A percentile compares a stretch with the other conserved stretches of the same genome.
Conservation (phyloP, 495 filamentous ascomycete genomes). For the Mytilinidion resinicola region DNA sequence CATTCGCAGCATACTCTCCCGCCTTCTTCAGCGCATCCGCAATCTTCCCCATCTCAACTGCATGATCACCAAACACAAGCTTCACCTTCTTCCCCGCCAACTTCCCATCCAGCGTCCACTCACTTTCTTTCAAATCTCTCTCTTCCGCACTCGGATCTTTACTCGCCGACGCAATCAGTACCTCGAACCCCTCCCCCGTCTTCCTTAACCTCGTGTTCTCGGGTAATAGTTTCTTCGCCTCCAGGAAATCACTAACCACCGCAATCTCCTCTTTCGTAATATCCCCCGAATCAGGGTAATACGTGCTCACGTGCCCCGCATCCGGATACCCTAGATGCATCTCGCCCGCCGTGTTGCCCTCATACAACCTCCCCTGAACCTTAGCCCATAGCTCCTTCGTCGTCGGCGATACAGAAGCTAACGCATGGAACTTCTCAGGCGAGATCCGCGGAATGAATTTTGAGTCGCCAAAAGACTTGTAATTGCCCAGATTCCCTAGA, state of each 20-base stretch:
- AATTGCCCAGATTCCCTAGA: conserved; percentile 87
- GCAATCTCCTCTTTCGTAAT: conserved; percentile 84
- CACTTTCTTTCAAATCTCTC: conserved; percentile 60
- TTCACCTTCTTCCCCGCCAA: conserved; percentile 65
- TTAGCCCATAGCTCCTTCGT: conserved; percentile 51
- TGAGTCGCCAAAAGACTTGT: conserved; percentile 90
- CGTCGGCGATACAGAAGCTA: conserved; percentile 58
- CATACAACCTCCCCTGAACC: conserved; percentile 68
- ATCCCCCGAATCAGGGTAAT: conserved; percentile 80
- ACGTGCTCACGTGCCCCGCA: conserved; percentile 77
- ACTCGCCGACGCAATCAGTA: conserved; percentile 75
- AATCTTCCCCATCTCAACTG: conserved; percentile 73
- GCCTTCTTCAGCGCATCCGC: conserved; percentile 65
- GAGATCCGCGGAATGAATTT: conserved; percentile 85
- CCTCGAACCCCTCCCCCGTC: conserved; percentile 63
- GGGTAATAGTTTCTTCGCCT: conserved; percentile 63
- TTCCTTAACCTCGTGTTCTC: conserved; percentile 89
- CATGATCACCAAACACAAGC: conserved; percentile 79
- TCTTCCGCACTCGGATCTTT: conserved; percentile 51
- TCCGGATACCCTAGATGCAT: conserved; percentile 85
- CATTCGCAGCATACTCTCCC: conserved; percentile 69
- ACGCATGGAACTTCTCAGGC: conserved; percentile 57
- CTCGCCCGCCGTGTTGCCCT: conserved; percentile 53
- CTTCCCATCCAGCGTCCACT: conserved; percentile 58
- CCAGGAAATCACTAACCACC: conserved; percentile 64